A percentile compares a stretch with the other conserved stretches of the same genome.
Evolutionary conservation across 164 flowering plant species (phyloP).

Genomic region (Euptelea pleiosperma): DNA sequence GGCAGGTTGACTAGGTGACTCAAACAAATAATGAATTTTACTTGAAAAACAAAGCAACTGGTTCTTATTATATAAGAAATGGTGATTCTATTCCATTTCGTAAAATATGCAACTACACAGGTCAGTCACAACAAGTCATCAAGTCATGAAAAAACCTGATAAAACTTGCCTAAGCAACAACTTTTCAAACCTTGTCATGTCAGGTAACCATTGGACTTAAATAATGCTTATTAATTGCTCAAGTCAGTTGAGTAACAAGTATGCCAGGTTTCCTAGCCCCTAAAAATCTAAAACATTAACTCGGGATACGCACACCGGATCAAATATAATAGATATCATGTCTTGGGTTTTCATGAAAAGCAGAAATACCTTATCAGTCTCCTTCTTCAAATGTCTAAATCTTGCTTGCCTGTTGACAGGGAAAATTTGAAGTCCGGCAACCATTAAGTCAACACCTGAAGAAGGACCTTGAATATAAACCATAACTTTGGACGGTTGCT

Average conservation of each 20-base stretch:
- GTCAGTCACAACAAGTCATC: too few relatives aligned
- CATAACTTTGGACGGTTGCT: slow-evolving; percentile 76
- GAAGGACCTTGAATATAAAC: slow-evolving; percentile 92
- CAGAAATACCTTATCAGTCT: slow-evolving; percentile 63
- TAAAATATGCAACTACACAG: too few relatives aligned
- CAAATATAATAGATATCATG: not conserved
- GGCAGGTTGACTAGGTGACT: not conserved
- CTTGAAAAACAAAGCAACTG: not conserved
- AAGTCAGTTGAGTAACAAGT: too few relatives aligned
- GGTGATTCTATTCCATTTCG: too few relatives aligned
- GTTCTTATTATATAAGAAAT: too few relatives aligned
- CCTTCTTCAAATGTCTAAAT: slow-evolving; percentile 55
- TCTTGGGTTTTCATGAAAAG: not conserved
- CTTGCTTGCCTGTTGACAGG: slow-evolving; percentile 71
- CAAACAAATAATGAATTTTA: not conserved
- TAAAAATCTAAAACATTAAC: too few relatives aligned
- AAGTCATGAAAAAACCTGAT: not conserved
- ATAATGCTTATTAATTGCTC: slow-evolving; percentile 1
- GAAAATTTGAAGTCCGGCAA: slow-evolving; percentile 87
- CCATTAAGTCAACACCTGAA: slow-evolving; percentile 85
- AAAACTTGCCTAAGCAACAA: not conserved
- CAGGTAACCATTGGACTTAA: too few relatives aligned
- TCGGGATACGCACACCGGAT: too few relatives aligned
- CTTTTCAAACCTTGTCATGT: not conserved
- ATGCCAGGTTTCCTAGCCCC: too few relatives aligned